These are phyloP conservation scores for Verbascum thapsus DNA, from an alignment of 257 asterid genomes.

Conservation along the genomic window DNA sequence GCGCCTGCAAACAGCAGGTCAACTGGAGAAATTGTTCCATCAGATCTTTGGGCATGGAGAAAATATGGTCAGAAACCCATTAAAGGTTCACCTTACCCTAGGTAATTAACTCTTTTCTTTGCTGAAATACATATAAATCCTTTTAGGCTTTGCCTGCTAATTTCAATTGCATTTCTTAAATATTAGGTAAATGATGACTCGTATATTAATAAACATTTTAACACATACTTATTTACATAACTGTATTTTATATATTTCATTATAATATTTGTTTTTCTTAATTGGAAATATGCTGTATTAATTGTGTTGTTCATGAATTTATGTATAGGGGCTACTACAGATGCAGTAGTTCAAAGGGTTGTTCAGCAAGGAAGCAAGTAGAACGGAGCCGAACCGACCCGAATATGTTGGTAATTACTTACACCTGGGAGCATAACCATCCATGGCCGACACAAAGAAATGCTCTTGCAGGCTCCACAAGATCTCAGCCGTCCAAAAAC, in stretches of 20 bases:
- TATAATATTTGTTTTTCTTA: no score
- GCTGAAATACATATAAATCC: no score
- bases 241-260: no score
- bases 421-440: conserved; percentile 94
- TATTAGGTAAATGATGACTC: no score
- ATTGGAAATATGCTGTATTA: no score
- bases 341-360: conserved; percentile 97
- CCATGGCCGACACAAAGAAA: conserved; percentile 97
- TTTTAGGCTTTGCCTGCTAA: no score
- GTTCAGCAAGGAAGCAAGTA: conserved; percentile 94
- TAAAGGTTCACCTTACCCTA: conserved; percentile 96
- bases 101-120: conserved; percentile 38
- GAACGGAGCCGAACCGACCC: conserved; percentile 97
- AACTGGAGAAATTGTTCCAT: conserved; percentile 89
- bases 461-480: conserved; percentile 89
- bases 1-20: conserved; percentile 83
- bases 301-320: conserved; percentile 17
- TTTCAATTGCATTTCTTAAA: no score
- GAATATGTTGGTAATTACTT: conserved; percentile 85
- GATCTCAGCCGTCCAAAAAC: conserved; percentile 56
- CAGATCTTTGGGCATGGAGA: conserved; percentile 99
- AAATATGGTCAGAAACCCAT: conserved; percentile 98
- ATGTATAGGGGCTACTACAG: conserved; percentile 82
- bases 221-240: no score
- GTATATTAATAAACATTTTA: no score